These are phyloP conservation scores for Neonectria sp. DNA, from an alignment of 2,329 filamentous ascomycete species.

Conservation along the genomic window DNA sequence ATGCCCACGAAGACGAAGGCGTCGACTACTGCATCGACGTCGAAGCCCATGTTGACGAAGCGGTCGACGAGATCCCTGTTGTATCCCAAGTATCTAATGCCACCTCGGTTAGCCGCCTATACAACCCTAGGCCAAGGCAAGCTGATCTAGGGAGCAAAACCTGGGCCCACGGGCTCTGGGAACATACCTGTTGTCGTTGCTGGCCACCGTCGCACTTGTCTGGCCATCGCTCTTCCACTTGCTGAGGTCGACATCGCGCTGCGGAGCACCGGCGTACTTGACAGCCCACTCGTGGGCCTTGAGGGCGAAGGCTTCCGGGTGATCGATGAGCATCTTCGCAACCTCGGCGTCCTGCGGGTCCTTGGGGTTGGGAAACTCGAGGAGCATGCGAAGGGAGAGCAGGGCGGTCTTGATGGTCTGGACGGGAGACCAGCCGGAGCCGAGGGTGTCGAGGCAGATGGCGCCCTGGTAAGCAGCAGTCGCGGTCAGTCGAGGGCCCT, in stretches of 20 bases:
- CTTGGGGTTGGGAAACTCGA: constrained; percentile 94
- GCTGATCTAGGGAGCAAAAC: background rate
- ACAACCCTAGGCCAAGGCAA: background rate
- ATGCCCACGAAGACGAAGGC: constrained; percentile 88
- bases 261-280: constrained; percentile 83
- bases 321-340: constrained; percentile 87
- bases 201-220: constrained; percentile 45
- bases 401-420: constrained; percentile 96
- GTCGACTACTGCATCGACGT: constrained; percentile 86
- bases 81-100: constrained; percentile 86
- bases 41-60: constrained; percentile 93
- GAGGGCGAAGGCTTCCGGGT: constrained; percentile 83
- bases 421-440: constrained; percentile 93
- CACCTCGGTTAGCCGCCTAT: background rate
- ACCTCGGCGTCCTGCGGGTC: constrained; percentile 98
- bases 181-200: constrained; percentile 50
- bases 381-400: constrained; percentile 91
- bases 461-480: constrained; percentile 77
- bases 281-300: constrained; percentile 94
- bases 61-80: constrained; percentile 86
- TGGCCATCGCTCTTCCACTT: constrained; percentile 67
- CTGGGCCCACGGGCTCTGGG: background rate
- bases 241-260: constrained; percentile 54
- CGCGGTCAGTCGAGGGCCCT: constrained; percentile 31
- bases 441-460: constrained; percentile 95